These are phyloP conservation scores for Pyrenophora seminiperda DNA, from an alignment of 2,329 filamentous ascomycete genomes.

Conservation along the genomic window DNA sequence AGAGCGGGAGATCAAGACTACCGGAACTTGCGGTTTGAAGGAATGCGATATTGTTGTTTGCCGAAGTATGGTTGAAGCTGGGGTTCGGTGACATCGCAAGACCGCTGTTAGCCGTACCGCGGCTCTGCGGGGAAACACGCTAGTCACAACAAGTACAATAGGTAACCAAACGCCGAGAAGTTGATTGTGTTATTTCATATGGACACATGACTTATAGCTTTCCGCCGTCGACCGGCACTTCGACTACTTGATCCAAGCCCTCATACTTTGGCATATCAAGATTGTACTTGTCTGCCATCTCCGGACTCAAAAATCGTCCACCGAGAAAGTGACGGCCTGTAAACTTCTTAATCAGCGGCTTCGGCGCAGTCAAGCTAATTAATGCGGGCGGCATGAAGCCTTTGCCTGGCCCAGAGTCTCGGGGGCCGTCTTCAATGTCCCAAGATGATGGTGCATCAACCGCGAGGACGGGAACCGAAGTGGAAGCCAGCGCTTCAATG, in stretches of 20 bases:
- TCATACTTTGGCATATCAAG: constrained; percentile 82
- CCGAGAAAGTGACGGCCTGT: constrained; percentile 89
- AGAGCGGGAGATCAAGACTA: neutral
- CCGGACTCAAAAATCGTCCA: constrained; percentile 81
- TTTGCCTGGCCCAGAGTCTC: constrained; percentile 74
- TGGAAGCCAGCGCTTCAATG: constrained; percentile 75
- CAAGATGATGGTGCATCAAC: constrained; percentile 94
- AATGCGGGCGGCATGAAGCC: constrained; percentile 80
- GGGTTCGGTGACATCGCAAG: constrained; percentile 25
- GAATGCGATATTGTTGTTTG: constrained; percentile 16
- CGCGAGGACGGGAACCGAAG: constrained; percentile 76
- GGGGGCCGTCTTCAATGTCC: constrained; percentile 88
- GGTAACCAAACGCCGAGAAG: constrained; percentile 7
- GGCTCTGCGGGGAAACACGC: constrained; percentile 24
- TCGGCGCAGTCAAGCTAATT: constrained; percentile 90
- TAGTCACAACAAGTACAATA: constrained; percentile 16
- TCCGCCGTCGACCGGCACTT: constrained; percentile 58
- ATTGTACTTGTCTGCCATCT: constrained; percentile 82
- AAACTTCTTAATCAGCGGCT: constrained; percentile 85
- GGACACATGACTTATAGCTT: constrained; percentile 17
- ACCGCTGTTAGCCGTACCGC: constrained; percentile 35
- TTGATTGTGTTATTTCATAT: neutral
- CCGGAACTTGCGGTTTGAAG: constrained; percentile 4
- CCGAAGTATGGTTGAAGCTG: constrained; percentile 26
- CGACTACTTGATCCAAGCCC: constrained; percentile 87